Evolutionary conservation across 75 land plant genomes (phyloP).

Genomic region (Picea glauca): DNA sequence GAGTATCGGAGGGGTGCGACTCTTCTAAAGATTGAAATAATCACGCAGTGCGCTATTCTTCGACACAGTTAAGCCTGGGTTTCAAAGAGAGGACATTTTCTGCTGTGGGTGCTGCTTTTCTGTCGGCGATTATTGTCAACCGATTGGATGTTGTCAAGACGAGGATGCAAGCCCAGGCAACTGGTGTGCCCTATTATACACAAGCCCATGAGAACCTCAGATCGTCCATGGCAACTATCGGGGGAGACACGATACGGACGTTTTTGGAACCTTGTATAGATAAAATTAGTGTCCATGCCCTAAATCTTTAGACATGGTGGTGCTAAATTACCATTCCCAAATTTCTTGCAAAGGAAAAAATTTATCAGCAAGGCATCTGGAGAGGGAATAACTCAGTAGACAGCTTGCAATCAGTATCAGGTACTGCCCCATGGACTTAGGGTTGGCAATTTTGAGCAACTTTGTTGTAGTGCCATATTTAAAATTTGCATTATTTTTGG

Average conservation of each 20-base stretch:
- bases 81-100: conserved; percentile 70
- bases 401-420: too few species aligned
- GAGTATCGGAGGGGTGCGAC: background rate
- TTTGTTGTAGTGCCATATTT: too few species aligned
- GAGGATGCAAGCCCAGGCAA: conserved; percentile 96
- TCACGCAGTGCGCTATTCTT: background rate
- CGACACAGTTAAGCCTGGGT: conserved; percentile 30
- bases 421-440: too few species aligned
- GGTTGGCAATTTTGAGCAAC: too few species aligned
- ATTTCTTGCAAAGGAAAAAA: background rate
- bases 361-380: too few species aligned
- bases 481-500: too few species aligned
- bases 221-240: conserved; percentile 40
- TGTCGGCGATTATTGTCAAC: conserved; percentile 90
- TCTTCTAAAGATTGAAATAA: background rate
- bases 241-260: conserved; percentile 34
- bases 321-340: background rate
- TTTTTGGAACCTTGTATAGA: too few species aligned
- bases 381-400: too few species aligned
- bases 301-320: background rate
- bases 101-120: conserved; percentile 92
- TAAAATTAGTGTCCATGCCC: too few species aligned
- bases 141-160: conserved; percentile 99
- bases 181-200: conserved; percentile 51
- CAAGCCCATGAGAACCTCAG: conserved; percentile 47